These are phyloP conservation scores for Tricholoma saponaceum DNA, from an alignment of 768 basidiomycete species.

Conservation along the genomic window DNA sequence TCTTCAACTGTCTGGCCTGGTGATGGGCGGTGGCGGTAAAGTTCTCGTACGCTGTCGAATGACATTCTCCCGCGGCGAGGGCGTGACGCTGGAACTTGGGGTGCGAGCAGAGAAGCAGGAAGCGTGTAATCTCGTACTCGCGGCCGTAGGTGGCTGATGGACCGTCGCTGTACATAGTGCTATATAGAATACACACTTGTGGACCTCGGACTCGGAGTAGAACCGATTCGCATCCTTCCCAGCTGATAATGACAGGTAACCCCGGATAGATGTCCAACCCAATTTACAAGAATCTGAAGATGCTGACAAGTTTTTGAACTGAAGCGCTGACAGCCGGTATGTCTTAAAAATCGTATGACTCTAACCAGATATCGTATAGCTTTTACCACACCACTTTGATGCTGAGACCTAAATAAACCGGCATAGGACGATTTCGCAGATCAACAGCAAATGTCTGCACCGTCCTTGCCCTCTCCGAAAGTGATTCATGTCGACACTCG, in stretches of 20 bases:
- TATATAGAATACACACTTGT: constrained; percentile 6
- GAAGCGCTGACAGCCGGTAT: too few species aligned
- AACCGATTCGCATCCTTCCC: too few species aligned
- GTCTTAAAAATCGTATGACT: constrained; percentile 27
- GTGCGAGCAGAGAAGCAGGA: constrained; percentile 91
- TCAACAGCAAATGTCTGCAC: constrained; percentile 36
- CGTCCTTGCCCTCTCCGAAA: constrained; percentile 74
- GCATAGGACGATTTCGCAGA: constrained; percentile 7
- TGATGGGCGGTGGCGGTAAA: constrained; percentile 93
- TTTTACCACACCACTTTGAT: constrained; percentile 4
- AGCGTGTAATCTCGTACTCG: constrained; percentile 82
- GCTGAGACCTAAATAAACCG: constrained; percentile 7
- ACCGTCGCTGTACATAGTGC: not conserved
- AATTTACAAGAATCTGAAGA: not conserved
- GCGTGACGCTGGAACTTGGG: constrained; percentile 88
- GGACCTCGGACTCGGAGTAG: constrained; percentile 7
- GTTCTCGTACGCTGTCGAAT: constrained; percentile 91
- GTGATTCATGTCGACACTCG: constrained; percentile 94
- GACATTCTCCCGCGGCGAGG: constrained; percentile 87
- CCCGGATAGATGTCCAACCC: not conserved
- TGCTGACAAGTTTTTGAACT: too few species aligned
- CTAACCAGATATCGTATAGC: constrained; percentile 1
- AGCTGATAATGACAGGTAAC: not conserved
- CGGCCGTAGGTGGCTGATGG: constrained; percentile 74
- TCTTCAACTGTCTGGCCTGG: constrained; percentile 87